These are phyloP conservation scores for Vanderwaltozyma tropicalis DNA, from an alignment of 805 yeast genomes.

Conservation along the genomic window DNA sequence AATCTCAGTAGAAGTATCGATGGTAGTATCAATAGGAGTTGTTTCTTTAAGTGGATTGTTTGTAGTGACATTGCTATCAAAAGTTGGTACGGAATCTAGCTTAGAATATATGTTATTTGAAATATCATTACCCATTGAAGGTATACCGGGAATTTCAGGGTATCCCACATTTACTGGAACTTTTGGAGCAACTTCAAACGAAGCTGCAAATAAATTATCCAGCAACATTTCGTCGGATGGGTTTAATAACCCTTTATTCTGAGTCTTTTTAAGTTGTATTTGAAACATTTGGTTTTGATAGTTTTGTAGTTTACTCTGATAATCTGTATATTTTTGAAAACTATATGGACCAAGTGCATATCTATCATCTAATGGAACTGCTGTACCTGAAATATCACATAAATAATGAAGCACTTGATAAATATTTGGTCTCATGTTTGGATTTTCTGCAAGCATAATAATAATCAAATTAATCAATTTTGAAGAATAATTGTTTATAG, in stretches of 20 bases:
- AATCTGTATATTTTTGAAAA: slow-evolving; percentile 44
- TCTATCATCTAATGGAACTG: slow-evolving; percentile 38
- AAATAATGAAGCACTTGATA: slow-evolving; percentile 65
- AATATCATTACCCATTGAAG: neutral
- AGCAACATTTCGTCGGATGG: slow-evolving; percentile 8
- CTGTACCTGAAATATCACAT: slow-evolving; percentile 47
- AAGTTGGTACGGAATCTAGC: too few species aligned
- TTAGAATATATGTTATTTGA: neutral
- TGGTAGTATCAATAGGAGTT: too few species aligned
- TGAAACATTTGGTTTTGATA: slow-evolving; percentile 21
- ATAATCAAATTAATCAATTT: slow-evolving; percentile 65
- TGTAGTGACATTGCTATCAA: too few species aligned
- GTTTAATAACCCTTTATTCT: slow-evolving; percentile 5
- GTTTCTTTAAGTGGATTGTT: too few species aligned
- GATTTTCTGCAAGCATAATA: slow-evolving; percentile 75
- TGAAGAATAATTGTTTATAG: slow-evolving; percentile 61
- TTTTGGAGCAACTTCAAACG: slow-evolving; percentile 24
- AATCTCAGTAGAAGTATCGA: neutral
- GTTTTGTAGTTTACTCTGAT: slow-evolving; percentile 31
- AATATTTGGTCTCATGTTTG: slow-evolving; percentile 73
- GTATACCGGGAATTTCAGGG: neutral
- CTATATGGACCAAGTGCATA: slow-evolving; percentile 43
- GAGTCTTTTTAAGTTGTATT: slow-evolving; percentile 13
- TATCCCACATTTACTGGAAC: slow-evolving; percentile 7
- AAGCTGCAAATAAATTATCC: slow-evolving; percentile 17